These are phyloP conservation scores for Nitzschia sp. DNA, from an alignment of 108 stramenopile genomes.

Conservation along the genomic window DNA sequence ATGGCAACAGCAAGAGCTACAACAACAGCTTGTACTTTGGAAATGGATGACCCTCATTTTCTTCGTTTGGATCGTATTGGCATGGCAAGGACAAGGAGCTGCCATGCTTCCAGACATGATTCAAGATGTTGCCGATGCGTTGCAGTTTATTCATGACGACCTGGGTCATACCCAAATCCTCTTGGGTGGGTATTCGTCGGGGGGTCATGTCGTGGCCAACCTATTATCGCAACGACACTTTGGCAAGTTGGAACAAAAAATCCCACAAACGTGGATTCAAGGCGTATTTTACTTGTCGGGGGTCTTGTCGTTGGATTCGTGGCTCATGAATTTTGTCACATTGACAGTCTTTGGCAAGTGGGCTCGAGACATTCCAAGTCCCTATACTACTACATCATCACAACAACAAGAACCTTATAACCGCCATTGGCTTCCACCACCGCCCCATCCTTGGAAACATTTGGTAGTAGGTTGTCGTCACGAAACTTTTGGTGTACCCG, in stretches of 20 bases:
- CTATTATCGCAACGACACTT: conserved; percentile 11
- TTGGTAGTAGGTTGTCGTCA: conserved; percentile 53
- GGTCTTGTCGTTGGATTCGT: conserved; percentile 14
- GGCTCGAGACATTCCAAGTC: conserved; percentile 37
- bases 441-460: conserved; percentile 23
- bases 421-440: background rate
- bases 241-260: background rate
- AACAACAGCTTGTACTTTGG: conserved; percentile 10
- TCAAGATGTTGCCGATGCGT: conserved; percentile 58
- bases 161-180: conserved; percentile 24
- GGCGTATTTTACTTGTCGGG: conserved; percentile 24
- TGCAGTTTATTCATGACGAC: conserved; percentile 40
- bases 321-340: conserved; percentile 5
- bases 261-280: background rate
- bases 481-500: conserved; percentile 57
- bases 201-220: conserved; percentile 67
- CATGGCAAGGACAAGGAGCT: conserved; percentile 23
- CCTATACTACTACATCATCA: conserved; percentile 28
- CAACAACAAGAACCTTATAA: background rate
- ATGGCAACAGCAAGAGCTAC: background rate
- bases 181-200: conserved; percentile 70
- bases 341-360: conserved; percentile 7
- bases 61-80: background rate
- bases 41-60: conserved; percentile 21
- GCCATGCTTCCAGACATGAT: conserved; percentile 63